Evolutionary conservation across 2,329 filamentous ascomycete species (phyloP), one percentile per base, ranked within the genome.

Genomic region (Furcasterigmium furcatum): DNA sequence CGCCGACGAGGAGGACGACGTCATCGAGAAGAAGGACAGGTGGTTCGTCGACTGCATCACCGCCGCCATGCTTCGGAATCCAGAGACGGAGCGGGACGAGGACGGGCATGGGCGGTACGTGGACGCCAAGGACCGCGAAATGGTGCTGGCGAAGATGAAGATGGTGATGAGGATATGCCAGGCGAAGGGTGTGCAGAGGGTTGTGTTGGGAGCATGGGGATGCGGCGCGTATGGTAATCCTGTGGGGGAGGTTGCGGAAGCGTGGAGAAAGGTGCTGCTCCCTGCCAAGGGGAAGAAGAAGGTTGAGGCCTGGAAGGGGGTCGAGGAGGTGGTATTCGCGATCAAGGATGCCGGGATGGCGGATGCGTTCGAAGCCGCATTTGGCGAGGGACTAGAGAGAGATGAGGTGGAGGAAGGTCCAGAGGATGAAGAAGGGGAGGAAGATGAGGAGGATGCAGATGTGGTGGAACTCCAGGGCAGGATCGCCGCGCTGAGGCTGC

Each of bases 191-290:
- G 67, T 67, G 4, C 66, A 62, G 30, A 72, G 65, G 45, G 53
- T 85, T 0, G 76, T 86, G 0, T 64, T 85, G 0, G 82, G 82
- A 0, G 80, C 82, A 0, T 85, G 81, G 80, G 82, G 82, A 0
- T 84, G 80, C 48, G 82, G 82, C 3, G 79, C 79, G 0, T 81
- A 83, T 46, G 80, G 79, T 0, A 85, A 85, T 50, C 82, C 82
- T 0, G 72, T 82, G 0, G 63, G 63, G 2, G 79, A 85, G 58
- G 64, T 85, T 24, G 80, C 81, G 13, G 62, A 65, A 16, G 70
- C 75, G 1, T 86, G 82, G 63, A 56, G 58, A 12, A 64, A 63
- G 30, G 60, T 62, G 1, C 45, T 66, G 2, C 22, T 54, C n/a
- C 54, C 29, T 22, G 48, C 50, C 6, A 52, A 49, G 45, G 38